Evolutionary conservation across 2,329 filamentous ascomycete species (phyloP), one percentile per base, ranked within the genome.

Genomic region (Fusarium sp.): DNA sequence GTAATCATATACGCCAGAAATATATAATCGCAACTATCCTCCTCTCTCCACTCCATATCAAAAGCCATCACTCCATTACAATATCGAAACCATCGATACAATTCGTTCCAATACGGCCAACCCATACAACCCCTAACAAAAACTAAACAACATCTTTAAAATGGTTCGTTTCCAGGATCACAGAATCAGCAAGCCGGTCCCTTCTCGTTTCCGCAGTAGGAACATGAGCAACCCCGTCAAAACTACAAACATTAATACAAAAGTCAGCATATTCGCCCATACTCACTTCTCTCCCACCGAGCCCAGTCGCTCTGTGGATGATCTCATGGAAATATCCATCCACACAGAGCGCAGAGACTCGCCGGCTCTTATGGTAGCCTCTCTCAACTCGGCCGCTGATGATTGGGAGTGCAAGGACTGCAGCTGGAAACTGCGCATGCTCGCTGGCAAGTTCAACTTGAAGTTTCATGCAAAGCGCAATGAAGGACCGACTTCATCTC

Each of bases 391-490:
- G 4, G 57, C 25, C 14, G 59, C 59, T 20, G 57, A 62, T n/a
- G 32, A 39, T 6, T 62, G 57, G 59, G 37, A 62, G 4, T 62
- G 59, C 6, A 56, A 56, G n/a, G 30, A 44, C 14, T 62, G 57
- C 19, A 56, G 57, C 17, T 47, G 35, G 59, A 53, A 47, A 19
- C 27, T 62, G 7, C 59, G 59, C 14, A 45, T 25, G n/a, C 37
- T 62, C 25, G 49, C 37, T 8, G 20, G 19, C 5, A 49, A 30
- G 23, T 48, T 56, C 20, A 44, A 44, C 25, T 10, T 30, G 7
- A 40, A 44, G 11, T 32, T 56, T 14, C 37, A 47, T 9, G 14
- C 23, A 20, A 23, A 30, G 14, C 9, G 15, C 14, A 15, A 20
- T 30, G n/a, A n/a, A 14, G 7, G 22, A 7, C 50, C 50, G 4